Conservation (phyloP, 1,284 basidiomycete species). For the Flammula alnicola region DNA sequence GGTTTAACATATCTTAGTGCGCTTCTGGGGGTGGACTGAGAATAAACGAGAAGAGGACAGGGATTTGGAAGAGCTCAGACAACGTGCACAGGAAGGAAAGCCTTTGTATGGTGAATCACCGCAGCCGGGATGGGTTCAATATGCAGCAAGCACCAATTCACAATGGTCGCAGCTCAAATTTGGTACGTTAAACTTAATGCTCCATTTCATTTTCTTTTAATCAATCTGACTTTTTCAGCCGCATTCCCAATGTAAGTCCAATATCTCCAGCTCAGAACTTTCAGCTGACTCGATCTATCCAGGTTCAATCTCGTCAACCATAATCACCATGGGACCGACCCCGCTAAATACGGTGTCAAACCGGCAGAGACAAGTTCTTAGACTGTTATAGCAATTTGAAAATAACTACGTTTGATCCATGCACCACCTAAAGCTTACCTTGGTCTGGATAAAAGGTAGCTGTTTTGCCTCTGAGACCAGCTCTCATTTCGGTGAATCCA, state of each 20-base stretch:
- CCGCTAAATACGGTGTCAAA: constrained; percentile 73
- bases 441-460: background rate
- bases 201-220: constrained; percentile 9
- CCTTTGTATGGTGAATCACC: constrained; percentile 85
- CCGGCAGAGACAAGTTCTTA: constrained; percentile 28
- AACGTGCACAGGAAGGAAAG: constrained; percentile 74
- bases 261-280: constrained; percentile 3
- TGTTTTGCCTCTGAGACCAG: background rate
- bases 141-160: constrained; percentile 88
- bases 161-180: constrained; percentile 92
- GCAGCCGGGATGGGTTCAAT: constrained; percentile 89
- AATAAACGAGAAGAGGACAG: constrained; percentile 83
- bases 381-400: constrained; percentile 8
- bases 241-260: constrained; percentile 68
- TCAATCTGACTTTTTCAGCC: constrained; percentile 41
- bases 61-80: constrained; percentile 79
- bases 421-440: background rate
- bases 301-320: constrained; percentile 96
- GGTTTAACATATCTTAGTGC: constrained; percentile 55
- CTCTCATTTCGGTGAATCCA: too few relatives aligned
- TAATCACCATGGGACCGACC: constrained; percentile 84
- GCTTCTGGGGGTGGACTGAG: constrained; percentile 97
- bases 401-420: constrained; percentile 1
- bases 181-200: constrained; percentile 59
- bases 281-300: constrained; percentile 18